Evolutionary conservation across 2,329 filamentous ascomycete species (phyloP).

Genomic region (Epichloe scottii): DNA sequence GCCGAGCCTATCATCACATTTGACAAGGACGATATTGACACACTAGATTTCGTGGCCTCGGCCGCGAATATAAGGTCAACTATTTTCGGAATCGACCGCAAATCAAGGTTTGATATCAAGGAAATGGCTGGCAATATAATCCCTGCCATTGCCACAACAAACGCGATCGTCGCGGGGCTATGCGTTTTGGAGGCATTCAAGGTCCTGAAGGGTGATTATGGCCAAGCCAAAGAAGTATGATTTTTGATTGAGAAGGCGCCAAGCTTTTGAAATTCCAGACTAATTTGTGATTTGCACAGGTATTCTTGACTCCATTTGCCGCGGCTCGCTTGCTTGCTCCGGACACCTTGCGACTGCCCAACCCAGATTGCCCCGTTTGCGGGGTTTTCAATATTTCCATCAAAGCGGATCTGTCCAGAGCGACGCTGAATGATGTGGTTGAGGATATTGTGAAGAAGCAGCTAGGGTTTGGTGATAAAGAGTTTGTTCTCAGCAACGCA

Average conservation of each 20-base stretch:
- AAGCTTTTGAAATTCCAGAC: background rate
- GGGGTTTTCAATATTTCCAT: conserved; percentile 57
- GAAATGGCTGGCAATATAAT: conserved; percentile 99
- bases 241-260: background rate
- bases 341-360: conserved; percentile 49
- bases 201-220: conserved; percentile 61
- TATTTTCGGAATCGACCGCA: conserved; percentile 78
- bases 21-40: conserved; percentile 94
- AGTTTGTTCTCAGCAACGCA: conserved; percentile 67
- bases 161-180: conserved; percentile 86
- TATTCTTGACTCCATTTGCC: conserved; percentile 66
- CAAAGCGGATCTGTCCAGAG: conserved; percentile 53
- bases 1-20: conserved; percentile 63
- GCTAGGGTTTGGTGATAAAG: conserved; percentile 64
- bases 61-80: conserved; percentile 80
- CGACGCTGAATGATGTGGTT: conserved; percentile 70
- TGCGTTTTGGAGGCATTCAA: conserved; percentile 92
- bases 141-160: conserved; percentile 93
- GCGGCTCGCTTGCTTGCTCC: conserved; percentile 45
- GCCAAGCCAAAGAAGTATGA: conserved; percentile 59
- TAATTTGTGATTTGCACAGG: conserved; percentile 25
- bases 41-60: conserved; percentile 84
- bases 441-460: conserved; percentile 57
- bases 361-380: conserved; percentile 75
- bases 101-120: conserved; percentile 93